phyloP scores from a whole-genome alignment of 2,329 filamentous ascomycete genomes.

The Colletotrichum falcatum region DNA sequence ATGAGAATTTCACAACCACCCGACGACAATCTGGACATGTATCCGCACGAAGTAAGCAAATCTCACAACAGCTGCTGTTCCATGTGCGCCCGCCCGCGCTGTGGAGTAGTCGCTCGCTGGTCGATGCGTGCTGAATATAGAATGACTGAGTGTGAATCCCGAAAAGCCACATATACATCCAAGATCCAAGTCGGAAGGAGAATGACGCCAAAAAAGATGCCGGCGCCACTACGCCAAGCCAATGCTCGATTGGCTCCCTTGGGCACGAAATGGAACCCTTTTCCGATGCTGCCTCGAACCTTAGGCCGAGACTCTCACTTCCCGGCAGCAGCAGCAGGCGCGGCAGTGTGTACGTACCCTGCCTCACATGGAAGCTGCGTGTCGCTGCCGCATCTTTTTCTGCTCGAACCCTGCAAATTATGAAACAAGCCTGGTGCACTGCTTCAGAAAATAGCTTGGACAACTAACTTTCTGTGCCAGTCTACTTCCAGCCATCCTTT shows the following conservation, averaged over 20 bases:
- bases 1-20: constrained; percentile 2
- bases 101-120: neutral
- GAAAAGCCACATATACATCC: constrained; percentile 1
- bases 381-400: constrained; percentile 34
- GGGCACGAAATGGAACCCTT: neutral
- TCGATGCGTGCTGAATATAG: neutral
- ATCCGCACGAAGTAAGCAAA: neutral
- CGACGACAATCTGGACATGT: neutral
- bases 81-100: neutral
- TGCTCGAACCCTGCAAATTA: constrained; percentile 48
- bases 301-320: neutral
- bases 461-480: constrained; percentile 52
- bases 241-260: constrained; percentile 22
- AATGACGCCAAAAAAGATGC: constrained; percentile 7
- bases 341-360: neutral
- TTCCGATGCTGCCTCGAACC: neutral
- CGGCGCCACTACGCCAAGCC: constrained; percentile 17
- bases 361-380: constrained; percentile 26
- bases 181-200: constrained; percentile 6
- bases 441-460: constrained; percentile 59
- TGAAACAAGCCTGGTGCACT: constrained; percentile 65
- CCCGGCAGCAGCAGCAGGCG: neutral
- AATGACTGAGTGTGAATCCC: constrained; percentile 4
- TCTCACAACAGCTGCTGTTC: neutral
- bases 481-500: constrained; percentile 29